These are phyloP conservation scores for Dactylonectria macrodidyma DNA, from an alignment of 2,329 filamentous ascomycete genomes.

Conservation along the genomic window DNA sequence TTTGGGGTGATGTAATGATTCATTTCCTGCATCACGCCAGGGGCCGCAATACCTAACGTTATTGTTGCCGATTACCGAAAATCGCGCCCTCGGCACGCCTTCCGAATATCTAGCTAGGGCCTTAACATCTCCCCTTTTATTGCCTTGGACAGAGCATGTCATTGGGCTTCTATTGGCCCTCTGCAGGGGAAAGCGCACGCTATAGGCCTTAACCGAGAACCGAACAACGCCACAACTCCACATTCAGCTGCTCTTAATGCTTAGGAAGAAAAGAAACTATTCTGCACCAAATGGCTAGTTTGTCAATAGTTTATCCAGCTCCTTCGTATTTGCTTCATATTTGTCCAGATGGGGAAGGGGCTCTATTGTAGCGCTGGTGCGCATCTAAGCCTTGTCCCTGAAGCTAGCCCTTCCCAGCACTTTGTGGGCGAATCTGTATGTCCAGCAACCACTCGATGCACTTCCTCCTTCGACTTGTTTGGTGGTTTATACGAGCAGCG, in stretches of 20 bases:
- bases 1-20: not conserved
- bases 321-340: not conserved
- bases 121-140: not conserved
- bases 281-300: not conserved
- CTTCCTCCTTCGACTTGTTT: not conserved
- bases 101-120: not conserved
- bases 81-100: not conserved
- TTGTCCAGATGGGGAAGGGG: not conserved
- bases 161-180: not conserved
- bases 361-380: not conserved
- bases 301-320: not conserved
- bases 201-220: not conserved
- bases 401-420: not conserved
- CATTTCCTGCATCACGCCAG: not conserved
- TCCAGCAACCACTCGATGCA: not conserved
- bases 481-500: too few species aligned
- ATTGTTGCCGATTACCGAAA: not conserved
- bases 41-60: not conserved
- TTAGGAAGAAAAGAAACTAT: not conserved
- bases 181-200: not conserved
- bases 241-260: not conserved
- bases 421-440: not conserved
- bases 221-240: not conserved
- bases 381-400: not conserved
- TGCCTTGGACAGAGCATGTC: not conserved